Base-by-base conservation (phyloP, 1,139 yeast species). In the Wickerhamomyces sp. region DNA sequence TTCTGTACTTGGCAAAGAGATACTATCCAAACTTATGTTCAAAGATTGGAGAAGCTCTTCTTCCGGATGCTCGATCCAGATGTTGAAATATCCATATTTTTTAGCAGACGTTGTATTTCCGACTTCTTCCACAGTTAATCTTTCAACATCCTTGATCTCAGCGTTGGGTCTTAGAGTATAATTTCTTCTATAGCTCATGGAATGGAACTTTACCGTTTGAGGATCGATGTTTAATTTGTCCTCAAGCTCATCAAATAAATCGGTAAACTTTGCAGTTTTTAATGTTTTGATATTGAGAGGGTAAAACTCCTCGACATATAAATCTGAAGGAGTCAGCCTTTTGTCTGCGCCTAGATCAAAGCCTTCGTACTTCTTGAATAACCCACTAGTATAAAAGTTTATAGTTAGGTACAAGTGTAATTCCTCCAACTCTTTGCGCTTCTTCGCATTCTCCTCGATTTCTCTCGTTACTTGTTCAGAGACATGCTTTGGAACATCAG, bases 341-440 rank as follows among this genome's bases (percentile, higher is more conserved):
- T 74, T 70, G 56, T 81, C 82, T 14, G 86, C 81, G 14, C 84
- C 86, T 35, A 84, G 58, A 58, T 90, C 97, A 58, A 86, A 84
- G 0, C 95, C 95, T 51, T 76, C 69, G 55, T 77, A 83, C 37
- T 73, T 65, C 43, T 66, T 64, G 53, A 85, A 81, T 38, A 79
- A 75, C 3, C 63, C 55, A 37, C 65, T 58, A 3, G 81, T 69
- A 37, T 76, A 75, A 28, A 86, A 63, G 45, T 76, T 74, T 35
- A 86, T 73, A 41, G 72, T 74, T 41, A 81, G 72, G 58, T 79
- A 88, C 40, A 86, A 67, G 48, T 87, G 88, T 55, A 85, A 88
- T 56, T 90, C 97, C 51, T 84, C 90, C 37, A 74, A 70, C 48
- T 82, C 86, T 46, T 71, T 72, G 46, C 80, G 82, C n/a, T 74